Evolutionary conservation across 2,329 filamentous ascomycete species (phyloP), one percentile per base, ranked within the genome.

Genomic region (Dryadomyces quercivorus): DNA sequence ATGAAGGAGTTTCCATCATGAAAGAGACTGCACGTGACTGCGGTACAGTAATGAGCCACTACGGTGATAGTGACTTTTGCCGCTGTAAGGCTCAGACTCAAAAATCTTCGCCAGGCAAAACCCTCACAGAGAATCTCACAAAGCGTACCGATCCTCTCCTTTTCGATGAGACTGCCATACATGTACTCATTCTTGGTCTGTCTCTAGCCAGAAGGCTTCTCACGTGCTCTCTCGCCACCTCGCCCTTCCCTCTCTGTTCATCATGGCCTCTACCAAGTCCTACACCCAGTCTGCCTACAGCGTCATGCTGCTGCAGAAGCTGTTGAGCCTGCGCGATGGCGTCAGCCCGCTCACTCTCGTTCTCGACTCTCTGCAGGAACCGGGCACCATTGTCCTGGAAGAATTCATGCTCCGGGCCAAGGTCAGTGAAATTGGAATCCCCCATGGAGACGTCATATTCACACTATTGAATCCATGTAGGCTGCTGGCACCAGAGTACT

Each of bases 401-500:
- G 90, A 95, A 67, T 88, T 92, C 67, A 80, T 87, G 53, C 73
- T 76, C 49, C 78, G 91, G 62, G 88, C 86, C 54, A 87, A 85
- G 73, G 88, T 86, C 13, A 20, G 13, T 20, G 12, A 31, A 31
- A 4, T 31, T 31, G n/a, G n/a, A n/a, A n/a, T n/a, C n/a, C n/a
- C n/a, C n/a, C n/a, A n/a, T n/a, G n/a, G n/a, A n/a, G n/a, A n/a
- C 36, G 6, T 40, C 36, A 10, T 13, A 22, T 20, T 26, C 10
- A 15, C 20, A 18, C 22, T n/a, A 31, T 31, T 31, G 4, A 4
- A 31, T 31, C 26, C 26, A 31, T 44, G 22, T 21, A 82, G 83
- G 69, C 77, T 34, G 77, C 81, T 4, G 86, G 85, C 63, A 75
- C 80, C 55, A 85, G 85, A 63, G 74, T 90, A 48, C 77, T 94